Evolutionary conservation across 371 early-diverging fungal genomes (phyloP), one percentile per base, ranked within the genome.

Genomic region (Mucor indicus): DNA sequence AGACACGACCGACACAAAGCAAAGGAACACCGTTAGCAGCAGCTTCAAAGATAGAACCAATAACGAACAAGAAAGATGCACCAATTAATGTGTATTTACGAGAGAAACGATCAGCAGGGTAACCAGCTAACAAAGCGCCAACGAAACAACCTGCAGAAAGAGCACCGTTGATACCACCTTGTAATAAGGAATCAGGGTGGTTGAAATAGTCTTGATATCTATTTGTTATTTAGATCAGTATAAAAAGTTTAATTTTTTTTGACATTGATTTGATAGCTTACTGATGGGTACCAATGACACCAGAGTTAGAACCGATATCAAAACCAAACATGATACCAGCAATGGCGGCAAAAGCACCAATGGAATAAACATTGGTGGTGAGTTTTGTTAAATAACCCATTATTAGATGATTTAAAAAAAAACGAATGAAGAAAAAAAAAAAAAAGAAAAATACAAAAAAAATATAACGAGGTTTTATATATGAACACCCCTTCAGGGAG

Each of bases 271-370:
- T n/a, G n/a, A n/a, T n/a, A n/a, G 53, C 65, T 55, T 66, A 70
- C 70, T 71, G 71, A 0, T n/a, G 9, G 2, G 75, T 76, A 44
- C 81, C 78, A 37, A 80, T 76, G 32, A 76, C 69, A 53, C 81
- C 80, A 37, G 78, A 76, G 60, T 72, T 77, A 38, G 72, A 72
- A 39, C 77, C 77, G 53, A 81, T 81, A 57, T 81, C 81, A 47
- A 78, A 81, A 46, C 81, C 81, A 55, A 81, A 81, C 68, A 79
- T 71, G 55, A 81, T 77, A 49, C 81, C 81, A 23, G 73, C 80
- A 55, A 77, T 74, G 50, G 78, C 72, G 29, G 78, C 75, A 64
- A 80, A 80, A 1, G 55, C 66, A 46, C 78, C 76, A 53, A 77
- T 61, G 35, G 64, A 50, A 42, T 69, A 69, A 48, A 69, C 58